phyloP scores from a whole-genome alignment of 148 eudicot genomes.

The Vaccinium myrtillus region DNA sequence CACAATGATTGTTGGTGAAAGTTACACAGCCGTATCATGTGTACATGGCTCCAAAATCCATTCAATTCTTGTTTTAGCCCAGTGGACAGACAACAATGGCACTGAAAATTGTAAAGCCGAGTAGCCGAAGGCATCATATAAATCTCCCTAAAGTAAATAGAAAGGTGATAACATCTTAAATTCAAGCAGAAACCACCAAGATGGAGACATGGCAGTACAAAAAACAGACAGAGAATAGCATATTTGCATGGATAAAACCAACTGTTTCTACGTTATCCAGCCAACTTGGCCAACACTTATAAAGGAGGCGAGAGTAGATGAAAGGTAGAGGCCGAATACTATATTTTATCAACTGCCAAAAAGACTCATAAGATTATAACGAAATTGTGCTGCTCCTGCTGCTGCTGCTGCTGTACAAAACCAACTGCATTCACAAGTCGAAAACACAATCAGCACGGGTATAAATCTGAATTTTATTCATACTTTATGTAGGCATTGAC shows the following conservation, averaged over 20 bases:
- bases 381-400: neutral
- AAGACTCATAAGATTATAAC: neutral
- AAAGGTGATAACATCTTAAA: neutral
- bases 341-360: conserved; percentile 2
- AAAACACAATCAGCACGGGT: conserved; percentile 1
- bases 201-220: no score
- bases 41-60: neutral
- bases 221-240: no score
- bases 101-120: neutral
- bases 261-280: neutral
- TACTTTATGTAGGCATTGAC: neutral
- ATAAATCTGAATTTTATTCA: neutral
- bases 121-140: neutral
- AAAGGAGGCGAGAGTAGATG: neutral
- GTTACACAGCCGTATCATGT: neutral
- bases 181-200: neutral
- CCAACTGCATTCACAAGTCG: conserved; percentile 15
- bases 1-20: neutral
- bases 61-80: neutral
- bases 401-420: conserved; percentile 12
- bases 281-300: neutral
- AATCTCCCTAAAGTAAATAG: neutral
- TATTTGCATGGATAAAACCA: conserved; percentile 3
- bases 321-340: neutral
- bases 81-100: neutral